Conservation (phyloP, 1,284 basidiomycete genomes). For the Ustilago loliicola region DNA sequence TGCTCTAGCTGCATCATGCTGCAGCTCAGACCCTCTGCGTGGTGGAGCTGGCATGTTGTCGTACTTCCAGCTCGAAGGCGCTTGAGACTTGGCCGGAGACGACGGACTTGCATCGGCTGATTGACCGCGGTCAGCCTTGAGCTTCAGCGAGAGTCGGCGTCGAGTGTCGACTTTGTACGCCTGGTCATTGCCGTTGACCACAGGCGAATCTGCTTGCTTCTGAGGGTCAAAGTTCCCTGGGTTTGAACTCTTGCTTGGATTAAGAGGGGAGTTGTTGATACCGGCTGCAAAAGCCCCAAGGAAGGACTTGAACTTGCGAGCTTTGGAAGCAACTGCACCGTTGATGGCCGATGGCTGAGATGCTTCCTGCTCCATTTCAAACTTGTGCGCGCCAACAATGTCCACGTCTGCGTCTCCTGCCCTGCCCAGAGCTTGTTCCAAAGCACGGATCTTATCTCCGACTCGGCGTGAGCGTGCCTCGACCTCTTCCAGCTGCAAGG, state of each 20-base stretch:
- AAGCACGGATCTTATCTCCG: slow-evolving; percentile 17
- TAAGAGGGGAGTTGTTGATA: slow-evolving; percentile 33
- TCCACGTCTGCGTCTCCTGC: slow-evolving; percentile 18
- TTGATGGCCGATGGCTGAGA: neutral
- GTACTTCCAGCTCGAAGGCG: slow-evolving; percentile 29
- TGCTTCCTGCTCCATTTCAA: slow-evolving; percentile 20
- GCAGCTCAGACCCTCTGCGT: slow-evolving; percentile 16
- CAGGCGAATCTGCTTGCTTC: slow-evolving; percentile 13
- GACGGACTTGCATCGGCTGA: neutral
- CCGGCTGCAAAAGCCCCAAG: slow-evolving; percentile 32
- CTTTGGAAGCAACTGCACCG: slow-evolving; percentile 28
- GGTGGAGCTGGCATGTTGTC: slow-evolving; percentile 8
- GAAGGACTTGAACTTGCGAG: slow-evolving; percentile 44
- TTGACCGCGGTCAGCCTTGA: slow-evolving; percentile 16
- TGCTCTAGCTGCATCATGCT: neutral
- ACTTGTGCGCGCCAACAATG: slow-evolving; percentile 18
- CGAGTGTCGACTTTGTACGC: neutral
- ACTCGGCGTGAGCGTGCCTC: slow-evolving; percentile 24
- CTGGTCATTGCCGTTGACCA: neutral
- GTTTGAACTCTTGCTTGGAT: slow-evolving; percentile 14
- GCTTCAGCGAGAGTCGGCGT: slow-evolving; percentile 31
- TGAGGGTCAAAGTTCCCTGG: neutral
- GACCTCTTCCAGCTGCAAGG: slow-evolving; percentile 14
- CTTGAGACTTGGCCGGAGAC: slow-evolving; percentile 17
- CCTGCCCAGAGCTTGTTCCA: slow-evolving; percentile 26